Evolutionary conservation across 1,139 yeast genomes (phyloP).

Genomic region (Yamadazyma diospyri): DNA sequence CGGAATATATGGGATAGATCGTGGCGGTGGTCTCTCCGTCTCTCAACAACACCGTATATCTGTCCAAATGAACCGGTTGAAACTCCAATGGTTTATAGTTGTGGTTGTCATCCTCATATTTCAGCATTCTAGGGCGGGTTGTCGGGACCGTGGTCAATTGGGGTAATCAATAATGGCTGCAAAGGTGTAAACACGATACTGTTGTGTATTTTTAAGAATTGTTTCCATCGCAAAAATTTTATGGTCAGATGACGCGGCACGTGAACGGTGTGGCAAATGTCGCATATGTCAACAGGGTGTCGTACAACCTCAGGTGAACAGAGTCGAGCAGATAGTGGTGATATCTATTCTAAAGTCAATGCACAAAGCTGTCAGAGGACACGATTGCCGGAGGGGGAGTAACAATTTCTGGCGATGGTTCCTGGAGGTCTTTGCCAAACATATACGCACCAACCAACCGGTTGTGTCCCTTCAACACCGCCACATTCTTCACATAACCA

Average conservation of each 20-base stretch:
- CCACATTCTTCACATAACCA: constrained; percentile 67
- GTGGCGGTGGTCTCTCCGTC: constrained; percentile 94
- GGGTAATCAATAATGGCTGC: constrained; percentile 1
- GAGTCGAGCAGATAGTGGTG: too few species aligned
- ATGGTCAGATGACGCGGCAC: neutral
- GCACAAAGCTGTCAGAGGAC: too few species aligned
- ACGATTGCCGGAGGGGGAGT: too few species aligned
- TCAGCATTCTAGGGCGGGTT: constrained; percentile 4
- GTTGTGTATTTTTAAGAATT: constrained; percentile 9
- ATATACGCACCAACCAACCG: constrained; percentile 65
- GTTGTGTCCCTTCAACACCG: constrained; percentile 55
- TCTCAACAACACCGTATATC: constrained; percentile 68
- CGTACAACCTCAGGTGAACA: too few species aligned
- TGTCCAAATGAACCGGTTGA: constrained; percentile 20
- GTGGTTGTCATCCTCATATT: constrained; percentile 3
- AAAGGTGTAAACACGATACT: constrained; percentile 9
- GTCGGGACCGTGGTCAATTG: neutral
- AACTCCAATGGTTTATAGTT: constrained; percentile 7
- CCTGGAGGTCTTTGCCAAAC: constrained; percentile 46
- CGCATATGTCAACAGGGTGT: too few species aligned
- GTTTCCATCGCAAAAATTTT: constrained; percentile 5
- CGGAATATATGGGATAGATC: constrained; percentile 74
- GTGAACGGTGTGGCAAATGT: too few species aligned
- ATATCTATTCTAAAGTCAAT: too few species aligned
- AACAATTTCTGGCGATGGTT: too few species aligned